These are phyloP conservation scores for Fusarium concolor DNA, from an alignment of 2,329 filamentous ascomycete species.

Conservation along the genomic window DNA sequence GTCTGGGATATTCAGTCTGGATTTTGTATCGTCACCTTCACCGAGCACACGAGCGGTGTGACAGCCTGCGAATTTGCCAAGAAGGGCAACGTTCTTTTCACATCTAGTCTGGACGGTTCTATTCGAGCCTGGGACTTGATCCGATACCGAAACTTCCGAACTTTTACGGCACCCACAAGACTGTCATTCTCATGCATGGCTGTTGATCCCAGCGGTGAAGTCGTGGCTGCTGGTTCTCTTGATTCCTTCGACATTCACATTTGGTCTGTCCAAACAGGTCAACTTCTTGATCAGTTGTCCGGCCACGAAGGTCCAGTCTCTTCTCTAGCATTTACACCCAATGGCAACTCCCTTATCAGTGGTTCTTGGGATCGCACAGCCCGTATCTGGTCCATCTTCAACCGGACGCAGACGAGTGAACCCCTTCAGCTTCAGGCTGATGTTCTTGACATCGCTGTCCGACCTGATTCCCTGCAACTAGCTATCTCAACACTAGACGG, in stretches of 20 bases:
- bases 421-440: constrained; percentile 93
- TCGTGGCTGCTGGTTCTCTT: constrained; percentile 92
- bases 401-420: constrained; percentile 92
- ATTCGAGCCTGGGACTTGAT: constrained; percentile 96
- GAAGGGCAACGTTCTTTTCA: constrained; percentile 95
- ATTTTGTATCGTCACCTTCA: constrained; percentile 98
- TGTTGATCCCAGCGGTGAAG: constrained; percentile 96
- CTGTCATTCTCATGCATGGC: constrained; percentile 94
- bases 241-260: constrained; percentile 98
- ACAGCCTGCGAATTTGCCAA: constrained; percentile 96
- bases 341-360: constrained; percentile 84
- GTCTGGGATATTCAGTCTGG: constrained; percentile 97
- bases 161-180: constrained; percentile 92
- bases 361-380: constrained; percentile 98
- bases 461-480: constrained; percentile 91
- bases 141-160: constrained; percentile 95
- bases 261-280: constrained; percentile 98
- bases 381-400: constrained; percentile 95
- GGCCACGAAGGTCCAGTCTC: constrained; percentile 96
- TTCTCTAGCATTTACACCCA: constrained; percentile 86
- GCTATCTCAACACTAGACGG: constrained; percentile 94
- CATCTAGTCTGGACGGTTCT: constrained; percentile 92
- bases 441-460: constrained; percentile 85
- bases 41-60: constrained; percentile 93
- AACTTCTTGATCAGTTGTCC: constrained; percentile 88